Evolutionary conservation across 495 filamentous ascomycete genomes (phyloP).

Genomic region (Antarctomyces pellizariae): DNA sequence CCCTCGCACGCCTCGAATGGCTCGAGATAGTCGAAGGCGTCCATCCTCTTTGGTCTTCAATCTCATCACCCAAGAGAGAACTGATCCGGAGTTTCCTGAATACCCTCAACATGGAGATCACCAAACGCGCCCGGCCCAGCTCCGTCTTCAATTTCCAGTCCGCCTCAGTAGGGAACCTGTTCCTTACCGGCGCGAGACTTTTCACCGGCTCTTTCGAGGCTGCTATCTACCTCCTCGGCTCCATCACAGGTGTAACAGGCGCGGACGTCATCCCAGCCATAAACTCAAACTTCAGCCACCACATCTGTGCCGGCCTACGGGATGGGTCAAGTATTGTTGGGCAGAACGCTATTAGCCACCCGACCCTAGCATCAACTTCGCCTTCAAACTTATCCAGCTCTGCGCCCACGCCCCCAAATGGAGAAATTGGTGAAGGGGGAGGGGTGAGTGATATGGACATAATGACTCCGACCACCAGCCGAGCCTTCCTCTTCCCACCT

Average conservation of each 20-base stretch:
- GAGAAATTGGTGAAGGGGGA: not conserved
- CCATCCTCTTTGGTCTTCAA: slow-evolving; percentile 46
- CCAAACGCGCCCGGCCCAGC: slow-evolving; percentile 57
- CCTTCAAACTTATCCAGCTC: slow-evolving; percentile 8
- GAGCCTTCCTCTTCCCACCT: too few relatives aligned
- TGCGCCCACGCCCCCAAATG: not conserved
- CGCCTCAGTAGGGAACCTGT: slow-evolving; percentile 83
- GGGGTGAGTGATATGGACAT: too few relatives aligned
- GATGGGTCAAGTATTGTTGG: slow-evolving; percentile 67
- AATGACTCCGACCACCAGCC: slow-evolving; percentile 1
- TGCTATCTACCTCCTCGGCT: slow-evolving; percentile 59
- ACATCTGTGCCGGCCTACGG: slow-evolving; percentile 64
- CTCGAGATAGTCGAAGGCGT: slow-evolving; percentile 70
- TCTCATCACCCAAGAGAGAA: slow-evolving; percentile 69
- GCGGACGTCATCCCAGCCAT: slow-evolving; percentile 72
- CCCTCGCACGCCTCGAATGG: slow-evolving; percentile 44
- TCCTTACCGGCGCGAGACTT: slow-evolving; percentile 63
- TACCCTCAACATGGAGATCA: slow-evolving; percentile 67
- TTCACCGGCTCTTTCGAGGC: slow-evolving; percentile 66
- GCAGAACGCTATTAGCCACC: slow-evolving; percentile 84
- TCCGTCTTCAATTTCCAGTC: slow-evolving; percentile 71
- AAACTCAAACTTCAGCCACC: slow-evolving; percentile 81
- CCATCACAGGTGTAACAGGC: slow-evolving; percentile 55
- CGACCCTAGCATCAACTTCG: slow-evolving; percentile 29
- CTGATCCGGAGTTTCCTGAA: slow-evolving; percentile 82